Evolutionary conservation across 2,329 filamentous ascomycete species (phyloP).

Genomic region (Neofusicoccum kwambonambiense): DNA sequence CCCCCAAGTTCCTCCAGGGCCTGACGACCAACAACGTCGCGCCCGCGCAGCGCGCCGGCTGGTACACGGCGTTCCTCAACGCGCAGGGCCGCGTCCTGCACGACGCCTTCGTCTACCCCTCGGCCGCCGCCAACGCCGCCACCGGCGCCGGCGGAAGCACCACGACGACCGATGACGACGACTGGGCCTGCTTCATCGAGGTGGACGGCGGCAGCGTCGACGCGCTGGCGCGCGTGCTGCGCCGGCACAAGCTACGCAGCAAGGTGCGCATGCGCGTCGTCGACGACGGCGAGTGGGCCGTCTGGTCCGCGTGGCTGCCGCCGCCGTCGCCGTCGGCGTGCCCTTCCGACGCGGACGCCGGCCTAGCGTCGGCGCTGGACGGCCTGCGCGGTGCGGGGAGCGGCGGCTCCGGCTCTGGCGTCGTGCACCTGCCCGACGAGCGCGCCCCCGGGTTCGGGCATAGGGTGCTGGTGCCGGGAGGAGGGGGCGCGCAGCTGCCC

Average conservation of each 20-base stretch:
- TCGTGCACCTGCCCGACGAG: background rate
- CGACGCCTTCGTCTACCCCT: slow-evolving; percentile 81
- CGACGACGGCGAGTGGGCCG: slow-evolving; percentile 61
- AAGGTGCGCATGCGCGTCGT: slow-evolving; percentile 65
- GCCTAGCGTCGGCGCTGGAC: background rate
- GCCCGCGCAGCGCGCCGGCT: slow-evolving; percentile 37
- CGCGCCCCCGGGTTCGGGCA: slow-evolving; percentile 26
- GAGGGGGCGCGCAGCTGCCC: background rate
- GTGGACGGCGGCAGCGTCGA: slow-evolving; percentile 69
- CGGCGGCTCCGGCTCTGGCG: background rate
- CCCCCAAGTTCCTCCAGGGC: slow-evolving; percentile 82
- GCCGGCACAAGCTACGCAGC: slow-evolving; percentile 79
- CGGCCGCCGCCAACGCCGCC: slow-evolving; percentile 23
- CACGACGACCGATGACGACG: slow-evolving; percentile 1
- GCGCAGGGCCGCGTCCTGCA: slow-evolving; percentile 77
- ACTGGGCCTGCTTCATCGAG: slow-evolving; percentile 72
- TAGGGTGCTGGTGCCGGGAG: background rate
- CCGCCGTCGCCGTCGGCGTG: too few relatives aligned
- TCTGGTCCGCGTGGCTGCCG: slow-evolving; percentile 67
- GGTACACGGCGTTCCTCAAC: slow-evolving; percentile 80
- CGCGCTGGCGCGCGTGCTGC: slow-evolving; percentile 65
- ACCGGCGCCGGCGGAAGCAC: background rate
- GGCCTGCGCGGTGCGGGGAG: background rate
- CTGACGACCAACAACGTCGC: slow-evolving; percentile 72
- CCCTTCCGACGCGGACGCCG: background rate